phyloP scores from a whole-genome alignment of 805 yeast species.

The Candida stauntonica region DNA sequence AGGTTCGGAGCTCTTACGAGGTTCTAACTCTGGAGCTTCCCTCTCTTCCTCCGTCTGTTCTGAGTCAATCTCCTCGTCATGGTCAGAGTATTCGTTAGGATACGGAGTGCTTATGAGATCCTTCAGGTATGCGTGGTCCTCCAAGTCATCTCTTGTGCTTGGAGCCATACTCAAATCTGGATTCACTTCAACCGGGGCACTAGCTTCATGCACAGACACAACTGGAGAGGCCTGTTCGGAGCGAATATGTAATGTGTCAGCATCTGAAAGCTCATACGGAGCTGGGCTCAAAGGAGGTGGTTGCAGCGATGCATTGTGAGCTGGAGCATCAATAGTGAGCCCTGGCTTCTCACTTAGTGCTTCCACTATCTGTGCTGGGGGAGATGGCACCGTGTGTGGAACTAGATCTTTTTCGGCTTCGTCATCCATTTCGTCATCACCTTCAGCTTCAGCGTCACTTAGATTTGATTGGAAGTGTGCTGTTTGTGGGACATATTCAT shows the following conservation, averaged over 20 bases:
- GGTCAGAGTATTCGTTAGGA: constrained; percentile 4
- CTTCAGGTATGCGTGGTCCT: constrained; percentile 24
- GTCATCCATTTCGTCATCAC: constrained; percentile 2
- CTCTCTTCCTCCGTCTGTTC: neutral
- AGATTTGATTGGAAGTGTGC: constrained; percentile 10
- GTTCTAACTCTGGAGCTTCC: neutral
- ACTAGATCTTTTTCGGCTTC: neutral
- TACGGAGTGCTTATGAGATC: constrained; percentile 23
- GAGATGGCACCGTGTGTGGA: neutral
- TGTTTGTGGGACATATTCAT: constrained; percentile 6
- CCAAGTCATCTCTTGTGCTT: constrained; percentile 4
- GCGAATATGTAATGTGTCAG: constrained; percentile 24
- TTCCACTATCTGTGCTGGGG: neutral
- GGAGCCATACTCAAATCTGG: neutral
- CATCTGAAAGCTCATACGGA: constrained; percentile 17
- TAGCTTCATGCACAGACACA: no score
- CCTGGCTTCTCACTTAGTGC: constrained; percentile 4
- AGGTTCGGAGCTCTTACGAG: neutral
- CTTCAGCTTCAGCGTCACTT: neutral
- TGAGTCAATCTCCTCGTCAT: neutral
- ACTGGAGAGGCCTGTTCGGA: constrained; percentile 1
- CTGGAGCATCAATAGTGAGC: constrained; percentile 8
- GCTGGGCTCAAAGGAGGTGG: constrained; percentile 14
- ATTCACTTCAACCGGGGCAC: neutral
- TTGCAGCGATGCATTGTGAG: neutral